A percentile compares a stretch with the other conserved stretches of the same genome.
phyloP scores from a whole-genome alignment of 148 eudicot species.

The Limonium bicolor region DNA sequence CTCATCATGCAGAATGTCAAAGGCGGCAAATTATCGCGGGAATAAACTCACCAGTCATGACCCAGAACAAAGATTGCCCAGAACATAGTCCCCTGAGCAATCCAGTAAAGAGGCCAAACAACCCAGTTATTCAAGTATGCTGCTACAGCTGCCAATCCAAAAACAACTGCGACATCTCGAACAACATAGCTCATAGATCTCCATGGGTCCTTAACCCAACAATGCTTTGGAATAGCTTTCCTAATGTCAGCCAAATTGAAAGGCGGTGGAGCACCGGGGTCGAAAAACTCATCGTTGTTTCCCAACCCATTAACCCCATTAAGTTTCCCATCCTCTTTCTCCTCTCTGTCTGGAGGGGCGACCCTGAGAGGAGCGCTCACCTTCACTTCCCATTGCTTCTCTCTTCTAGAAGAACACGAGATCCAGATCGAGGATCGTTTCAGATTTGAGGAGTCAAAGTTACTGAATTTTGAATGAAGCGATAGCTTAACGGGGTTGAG shows the following conservation, averaged over 20 bases:
- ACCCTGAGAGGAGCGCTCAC: conserved; percentile 39
- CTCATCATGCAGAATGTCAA: neutral
- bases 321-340: conserved; percentile 7
- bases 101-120: conserved; percentile 75
- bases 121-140: conserved; percentile 34
- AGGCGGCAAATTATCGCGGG: neutral
- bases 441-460: neutral
- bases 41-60: conserved; percentile 46
- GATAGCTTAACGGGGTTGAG: conserved; percentile 4
- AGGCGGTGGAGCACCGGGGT: conserved; percentile 40
- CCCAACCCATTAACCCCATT: conserved; percentile 9
- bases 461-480: conserved; percentile 9
- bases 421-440: neutral
- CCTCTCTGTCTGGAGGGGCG: conserved; percentile 11
- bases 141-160: conserved; percentile 54
- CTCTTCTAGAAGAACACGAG: conserved; percentile 9
- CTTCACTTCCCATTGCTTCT: conserved; percentile 24
- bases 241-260: conserved; percentile 43
- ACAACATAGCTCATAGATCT: conserved; percentile 57
- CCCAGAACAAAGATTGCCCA: conserved; percentile 92
- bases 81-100: conserved; percentile 74
- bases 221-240: conserved; percentile 64
- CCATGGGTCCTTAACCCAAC: conserved; percentile 76
- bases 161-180: conserved; percentile 47
- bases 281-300: conserved; percentile 12